phyloP scores from a whole-genome alignment of 2,329 filamentous ascomycete genomes.

The Thielaviopsis populi region DNA sequence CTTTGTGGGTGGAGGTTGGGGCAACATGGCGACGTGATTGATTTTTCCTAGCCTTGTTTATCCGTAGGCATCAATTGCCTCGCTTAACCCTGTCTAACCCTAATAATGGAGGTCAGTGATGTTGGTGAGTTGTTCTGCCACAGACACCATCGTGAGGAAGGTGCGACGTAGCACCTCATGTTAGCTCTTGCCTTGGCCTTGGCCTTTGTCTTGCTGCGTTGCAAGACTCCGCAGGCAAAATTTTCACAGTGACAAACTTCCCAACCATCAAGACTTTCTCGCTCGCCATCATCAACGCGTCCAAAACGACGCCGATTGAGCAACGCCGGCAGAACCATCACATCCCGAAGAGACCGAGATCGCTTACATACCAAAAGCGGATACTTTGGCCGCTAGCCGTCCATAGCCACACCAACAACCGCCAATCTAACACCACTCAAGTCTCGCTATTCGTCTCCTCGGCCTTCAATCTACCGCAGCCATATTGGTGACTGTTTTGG shows the following conservation, averaged over 20 bases:
- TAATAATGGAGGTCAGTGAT: too few species aligned
- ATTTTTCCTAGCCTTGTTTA: neutral
- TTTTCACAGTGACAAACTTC: neutral
- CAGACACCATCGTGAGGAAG: neutral
- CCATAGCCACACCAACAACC: too few species aligned
- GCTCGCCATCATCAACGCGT: too few species aligned
- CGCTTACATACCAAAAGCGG: too few species aligned
- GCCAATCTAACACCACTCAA: too few species aligned
- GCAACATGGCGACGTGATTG: neutral
- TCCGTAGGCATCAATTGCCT: neutral
- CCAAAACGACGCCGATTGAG: too few species aligned
- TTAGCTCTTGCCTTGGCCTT: neutral
- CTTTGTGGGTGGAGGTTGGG: neutral
- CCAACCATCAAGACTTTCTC: neutral
- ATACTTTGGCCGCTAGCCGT: too few species aligned
- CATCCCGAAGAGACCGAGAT: too few species aligned
- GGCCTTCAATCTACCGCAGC: too few species aligned
- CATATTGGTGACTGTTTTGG: too few species aligned
- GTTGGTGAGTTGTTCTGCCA: neutral
- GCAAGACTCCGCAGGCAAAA: neutral
- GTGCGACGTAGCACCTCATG: neutral
- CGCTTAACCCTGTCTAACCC: constrained; percentile 2
- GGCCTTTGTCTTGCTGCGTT: neutral
- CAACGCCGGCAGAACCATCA: too few species aligned
- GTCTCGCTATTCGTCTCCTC: too few species aligned